Evolutionary conservation across 2,329 filamentous ascomycete species (phyloP), one percentile per base, ranked within the genome.

Genomic region (Raffaelea albimanens): DNA sequence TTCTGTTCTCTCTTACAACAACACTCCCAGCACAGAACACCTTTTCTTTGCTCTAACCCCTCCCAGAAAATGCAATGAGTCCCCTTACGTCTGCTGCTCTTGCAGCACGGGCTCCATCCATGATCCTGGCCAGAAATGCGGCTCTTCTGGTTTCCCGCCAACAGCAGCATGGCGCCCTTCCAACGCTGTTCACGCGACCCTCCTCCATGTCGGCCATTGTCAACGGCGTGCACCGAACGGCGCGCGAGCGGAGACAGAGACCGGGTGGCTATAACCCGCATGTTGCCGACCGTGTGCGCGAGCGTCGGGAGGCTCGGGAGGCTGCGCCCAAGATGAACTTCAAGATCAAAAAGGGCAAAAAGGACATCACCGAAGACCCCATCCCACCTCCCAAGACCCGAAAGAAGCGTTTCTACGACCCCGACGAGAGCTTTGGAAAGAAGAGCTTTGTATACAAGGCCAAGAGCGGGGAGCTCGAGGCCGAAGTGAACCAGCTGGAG

Each of bases 381-480:
- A 59, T 61, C 20, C 61, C 59, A n/a, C 57, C 66, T 43, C 63
- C 66, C 3, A 66, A 69, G 56, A 68, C 75, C 5, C 67, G 76
- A 40, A 63, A 65, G 42, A 69, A 71, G 31, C 68, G 76, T 5
- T 80, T 81, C 56, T 61, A 72, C 43, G 69, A 80, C 50, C 68
- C 71, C 0, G 61, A 68, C 2, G 65, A 61, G 18, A 52, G 57
- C 1, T 77, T 78, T 56, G 78, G 76, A 18, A 76, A 76, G 61
- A 68, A 62, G 41, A 81, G 77, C 53, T 51, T 78, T 16, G 76
- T 80, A 2, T 78, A 76, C 47, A 64, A 73, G 55, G 57, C 75
- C 50, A 76, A 75, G 55, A 65, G 69, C 45, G 75, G 72, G 2
- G 51, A 58, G 19, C 52, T 72, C 25, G 59, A 63, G 42, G 60